These are phyloP conservation scores for Sequoia sempervirens DNA, from an alignment of 75 land plant species.

Conservation along the genomic window DNA sequence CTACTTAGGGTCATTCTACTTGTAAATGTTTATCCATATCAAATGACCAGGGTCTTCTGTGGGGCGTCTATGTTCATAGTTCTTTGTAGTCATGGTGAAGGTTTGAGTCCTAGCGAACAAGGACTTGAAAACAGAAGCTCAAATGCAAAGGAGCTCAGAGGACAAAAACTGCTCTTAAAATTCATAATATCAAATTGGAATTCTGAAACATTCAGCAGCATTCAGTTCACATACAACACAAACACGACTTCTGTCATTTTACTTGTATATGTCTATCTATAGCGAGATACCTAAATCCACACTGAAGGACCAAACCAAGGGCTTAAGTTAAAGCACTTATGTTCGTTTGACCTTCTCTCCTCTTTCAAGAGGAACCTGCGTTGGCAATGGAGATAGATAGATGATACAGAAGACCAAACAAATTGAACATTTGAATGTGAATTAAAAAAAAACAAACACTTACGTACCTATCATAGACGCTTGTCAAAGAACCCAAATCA, in stretches of 20 bases:
- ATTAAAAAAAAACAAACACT: not conserved
- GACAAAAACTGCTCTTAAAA: not conserved
- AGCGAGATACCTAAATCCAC: not conserved
- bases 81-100: not conserved
- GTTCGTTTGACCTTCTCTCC: not conserved
- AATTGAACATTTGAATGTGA: not conserved
- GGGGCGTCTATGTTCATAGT: not conserved
- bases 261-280: not conserved
- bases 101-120: not conserved
- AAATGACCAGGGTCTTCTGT: not conserved
- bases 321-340: not conserved
- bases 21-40: not conserved
- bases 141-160: not conserved
- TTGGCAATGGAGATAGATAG: not conserved
- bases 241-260: not conserved
- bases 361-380: not conserved
- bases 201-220: not conserved
- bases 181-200: not conserved
- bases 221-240: not conserved
- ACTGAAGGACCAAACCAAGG: not conserved
- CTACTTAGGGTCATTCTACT: not conserved
- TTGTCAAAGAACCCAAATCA: conserved; percentile 90
- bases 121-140: not conserved
- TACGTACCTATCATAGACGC: conserved; percentile 86
- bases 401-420: not conserved